phyloP scores from a whole-genome alignment of 108 stramenopile species.

The Fragilariopsis cylindrus region DNA sequence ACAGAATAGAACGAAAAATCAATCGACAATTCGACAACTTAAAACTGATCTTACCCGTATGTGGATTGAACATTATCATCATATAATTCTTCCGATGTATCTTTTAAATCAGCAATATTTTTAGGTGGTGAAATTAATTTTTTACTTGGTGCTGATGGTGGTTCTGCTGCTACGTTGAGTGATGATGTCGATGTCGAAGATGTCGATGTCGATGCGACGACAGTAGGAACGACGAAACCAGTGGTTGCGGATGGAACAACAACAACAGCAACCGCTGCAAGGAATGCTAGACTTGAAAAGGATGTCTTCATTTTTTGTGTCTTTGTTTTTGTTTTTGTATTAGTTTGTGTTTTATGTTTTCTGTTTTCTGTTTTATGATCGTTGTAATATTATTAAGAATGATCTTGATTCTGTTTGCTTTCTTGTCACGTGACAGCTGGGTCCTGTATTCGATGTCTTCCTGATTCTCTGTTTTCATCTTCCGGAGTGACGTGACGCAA shows the following conservation, averaged over 20 bases:
- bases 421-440: too few species aligned
- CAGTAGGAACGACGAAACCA: neutral
- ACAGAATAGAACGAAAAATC: neutral
- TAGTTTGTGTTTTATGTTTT: neutral
- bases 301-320: conserved; percentile 10
- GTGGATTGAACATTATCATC: conserved; percentile 77
- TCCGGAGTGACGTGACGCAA: too few species aligned
- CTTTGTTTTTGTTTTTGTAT: neutral
- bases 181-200: conserved; percentile 1
- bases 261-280: neutral
- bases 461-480: too few species aligned
- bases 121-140: conserved; percentile 25
- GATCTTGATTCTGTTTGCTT: too few species aligned
- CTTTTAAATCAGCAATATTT: conserved; percentile 22
- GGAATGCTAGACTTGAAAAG: neutral
- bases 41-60: conserved; percentile 59
- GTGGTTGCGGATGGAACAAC: conserved; percentile 1
- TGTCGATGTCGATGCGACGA: too few species aligned
- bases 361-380: too few species aligned
- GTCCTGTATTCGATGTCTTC: too few species aligned
- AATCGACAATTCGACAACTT: neutral
- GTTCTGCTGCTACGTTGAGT: too few species aligned
- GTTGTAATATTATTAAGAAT: too few species aligned
- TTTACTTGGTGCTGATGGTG: neutral
- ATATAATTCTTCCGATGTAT: conserved; percentile 40